Evolutionary conservation across 2,329 filamentous ascomycete species (phyloP).

Genomic region (Ceratocystis colombiana): DNA sequence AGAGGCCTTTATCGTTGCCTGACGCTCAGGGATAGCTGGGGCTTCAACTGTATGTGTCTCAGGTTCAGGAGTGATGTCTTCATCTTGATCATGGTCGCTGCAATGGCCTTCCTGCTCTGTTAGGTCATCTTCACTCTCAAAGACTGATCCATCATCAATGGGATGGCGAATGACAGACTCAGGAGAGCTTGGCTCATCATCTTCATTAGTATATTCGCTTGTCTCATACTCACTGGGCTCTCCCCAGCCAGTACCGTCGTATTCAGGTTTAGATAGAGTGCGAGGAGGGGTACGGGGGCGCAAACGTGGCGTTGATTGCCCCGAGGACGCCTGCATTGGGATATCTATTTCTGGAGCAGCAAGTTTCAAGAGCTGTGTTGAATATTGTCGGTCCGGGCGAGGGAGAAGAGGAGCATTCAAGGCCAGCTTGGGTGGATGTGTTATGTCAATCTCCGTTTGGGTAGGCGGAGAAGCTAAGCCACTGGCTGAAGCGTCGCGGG

Average conservation of each 20-base stretch:
- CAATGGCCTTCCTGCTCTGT: conserved; percentile 30
- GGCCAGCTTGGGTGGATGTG: conserved; percentile 26
- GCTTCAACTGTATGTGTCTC: conserved; percentile 43
- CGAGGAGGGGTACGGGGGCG: conserved; percentile 38
- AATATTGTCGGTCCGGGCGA: conserved; percentile 19
- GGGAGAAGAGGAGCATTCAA: conserved; percentile 31
- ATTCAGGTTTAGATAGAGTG: conserved; percentile 48
- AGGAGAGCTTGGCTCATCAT: conserved; percentile 61
- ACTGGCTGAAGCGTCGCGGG: conserved; percentile 24
- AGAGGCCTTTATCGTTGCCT: conserved; percentile 81
- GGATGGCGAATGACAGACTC: conserved; percentile 83
- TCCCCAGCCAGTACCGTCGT: conserved; percentile 54
- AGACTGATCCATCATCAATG: conserved; percentile 34
- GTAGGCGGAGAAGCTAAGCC: conserved; percentile 20
- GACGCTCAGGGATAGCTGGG: conserved; percentile 63
- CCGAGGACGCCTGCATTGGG: not conserved
- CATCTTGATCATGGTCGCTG: conserved; percentile 28
- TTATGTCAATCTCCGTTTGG: conserved; percentile 23
- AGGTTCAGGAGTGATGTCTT: conserved; percentile 26
- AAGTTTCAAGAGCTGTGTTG: conserved; percentile 10
- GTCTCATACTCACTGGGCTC: conserved; percentile 37
- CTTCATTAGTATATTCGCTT: conserved; percentile 32
- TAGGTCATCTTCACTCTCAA: conserved; percentile 30
- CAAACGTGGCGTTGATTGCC: conserved; percentile 30
- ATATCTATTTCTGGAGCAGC: not conserved